These are phyloP conservation scores for Metschnikowia lunata DNA, from an alignment of 805 yeast genomes.

Conservation along the genomic window DNA sequence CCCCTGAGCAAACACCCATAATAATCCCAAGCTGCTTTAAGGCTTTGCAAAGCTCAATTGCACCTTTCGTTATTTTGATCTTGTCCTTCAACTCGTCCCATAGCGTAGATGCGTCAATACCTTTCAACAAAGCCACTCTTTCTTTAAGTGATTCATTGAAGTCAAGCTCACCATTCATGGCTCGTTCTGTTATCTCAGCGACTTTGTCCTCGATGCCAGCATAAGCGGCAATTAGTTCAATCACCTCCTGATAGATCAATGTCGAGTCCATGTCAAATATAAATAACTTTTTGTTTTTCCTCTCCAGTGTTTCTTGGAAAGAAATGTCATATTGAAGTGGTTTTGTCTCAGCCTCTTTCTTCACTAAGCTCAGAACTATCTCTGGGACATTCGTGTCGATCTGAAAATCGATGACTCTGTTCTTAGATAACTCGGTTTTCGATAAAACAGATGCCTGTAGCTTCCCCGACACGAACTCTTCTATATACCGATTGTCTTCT, in stretches of 20 bases:
- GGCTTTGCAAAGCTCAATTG: conserved; percentile 59
- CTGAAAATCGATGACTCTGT: conserved; percentile 17
- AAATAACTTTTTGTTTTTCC: conserved; percentile 50
- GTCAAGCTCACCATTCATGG: conserved; percentile 96
- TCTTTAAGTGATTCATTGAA: conserved; percentile 73
- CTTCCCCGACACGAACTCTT: conserved; percentile 8
- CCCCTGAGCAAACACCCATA: conserved; percentile 90
- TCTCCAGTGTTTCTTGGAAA: conserved; percentile 23
- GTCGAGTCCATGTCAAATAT: conserved; percentile 99
- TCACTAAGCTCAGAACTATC: conserved; percentile 9
- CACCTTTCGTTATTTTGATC: conserved; percentile 81
- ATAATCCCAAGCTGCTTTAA: conserved; percentile 60
- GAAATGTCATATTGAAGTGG: conserved; percentile 25
- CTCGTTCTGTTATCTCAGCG: conserved; percentile 82
- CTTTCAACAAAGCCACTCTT: conserved; percentile 77
- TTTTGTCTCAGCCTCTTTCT: conserved; percentile 8
- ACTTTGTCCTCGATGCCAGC: conserved; percentile 89
- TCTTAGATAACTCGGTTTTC: conserved; percentile 14
- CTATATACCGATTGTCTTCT: conserved; percentile 10
- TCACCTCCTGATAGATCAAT: conserved; percentile 91
- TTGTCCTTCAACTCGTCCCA: conserved; percentile 76
- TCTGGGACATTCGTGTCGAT: conserved; percentile 15
- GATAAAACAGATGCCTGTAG: conserved; percentile 10
- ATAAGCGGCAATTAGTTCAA: conserved; percentile 89
- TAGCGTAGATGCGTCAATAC: conserved; percentile 64